phyloP scores from a whole-genome alignment of 257 asterid species.

The Solanum medicagineum region DNA sequence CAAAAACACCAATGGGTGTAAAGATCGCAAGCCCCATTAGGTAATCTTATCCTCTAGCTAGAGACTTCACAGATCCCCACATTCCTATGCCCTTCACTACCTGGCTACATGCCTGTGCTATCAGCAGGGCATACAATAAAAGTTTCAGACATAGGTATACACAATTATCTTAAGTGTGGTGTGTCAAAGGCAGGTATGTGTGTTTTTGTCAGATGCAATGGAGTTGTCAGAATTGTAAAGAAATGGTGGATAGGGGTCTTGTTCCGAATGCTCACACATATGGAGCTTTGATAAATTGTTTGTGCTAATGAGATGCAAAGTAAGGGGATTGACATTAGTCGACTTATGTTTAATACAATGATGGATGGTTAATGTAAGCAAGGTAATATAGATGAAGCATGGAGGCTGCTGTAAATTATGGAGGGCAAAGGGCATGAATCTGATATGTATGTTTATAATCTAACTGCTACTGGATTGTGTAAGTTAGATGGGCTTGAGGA shows the following conservation, averaged over 20 bases:
- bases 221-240: neutral
- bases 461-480: conserved; percentile 55
- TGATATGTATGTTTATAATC: conserved; percentile 49
- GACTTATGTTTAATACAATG: conserved; percentile 58
- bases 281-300: conserved; percentile 60
- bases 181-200: neutral
- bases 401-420: conserved; percentile 44
- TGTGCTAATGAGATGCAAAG: conserved; percentile 74
- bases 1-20: conserved; percentile 55
- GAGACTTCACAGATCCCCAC: conserved; percentile 87
- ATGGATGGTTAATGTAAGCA: conserved; percentile 81
- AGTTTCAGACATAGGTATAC: too few relatives aligned
- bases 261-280: conserved; percentile 60
- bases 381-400: conserved; percentile 71
- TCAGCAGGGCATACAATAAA: too few relatives aligned
- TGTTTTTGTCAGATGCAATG: neutral
- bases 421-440: conserved; percentile 62
- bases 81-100: neutral
- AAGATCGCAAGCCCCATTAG: conserved; percentile 24
- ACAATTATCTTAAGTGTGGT: too few relatives aligned
- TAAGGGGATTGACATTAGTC: conserved; percentile 50
- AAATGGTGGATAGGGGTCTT: conserved; percentile 49
- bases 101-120: too few relatives aligned
- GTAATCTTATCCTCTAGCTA: conserved; percentile 87
- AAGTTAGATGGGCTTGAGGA: conserved; percentile 43